Evolutionary conservation across 176 grass and related monocot species (phyloP).

Genomic region (Hyparrhenia diplandra): DNA sequence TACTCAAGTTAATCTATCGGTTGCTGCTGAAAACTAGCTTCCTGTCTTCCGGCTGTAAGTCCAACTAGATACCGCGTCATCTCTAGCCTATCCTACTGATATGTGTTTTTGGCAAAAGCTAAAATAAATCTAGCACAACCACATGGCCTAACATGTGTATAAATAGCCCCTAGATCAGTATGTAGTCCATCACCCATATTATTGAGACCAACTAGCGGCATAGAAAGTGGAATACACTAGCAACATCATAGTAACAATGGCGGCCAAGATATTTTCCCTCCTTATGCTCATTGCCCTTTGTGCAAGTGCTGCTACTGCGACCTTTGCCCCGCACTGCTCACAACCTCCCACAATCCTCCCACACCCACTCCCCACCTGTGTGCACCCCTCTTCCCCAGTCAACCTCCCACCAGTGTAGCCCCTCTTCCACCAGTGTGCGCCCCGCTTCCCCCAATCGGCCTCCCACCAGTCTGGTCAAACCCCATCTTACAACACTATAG

Average conservation of each 20-base stretch:
- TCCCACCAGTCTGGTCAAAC: too few species aligned
- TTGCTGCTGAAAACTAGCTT: fast-evolving
- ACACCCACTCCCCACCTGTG: neutral
- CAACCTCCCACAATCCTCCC: too few species aligned
- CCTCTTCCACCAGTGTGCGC: too few species aligned
- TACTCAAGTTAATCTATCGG: too few species aligned
- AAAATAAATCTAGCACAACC: neutral
- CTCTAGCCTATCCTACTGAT: too few species aligned
- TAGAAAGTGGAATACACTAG: too few species aligned
- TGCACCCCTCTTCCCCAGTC: too few species aligned
- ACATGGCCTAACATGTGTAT: neutral
- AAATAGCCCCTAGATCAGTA: neutral
- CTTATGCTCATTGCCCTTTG: neutral
- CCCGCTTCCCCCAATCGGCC: too few species aligned
- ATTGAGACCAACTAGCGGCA: neutral
- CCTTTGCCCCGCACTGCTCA: neutral
- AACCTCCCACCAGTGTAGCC: neutral
- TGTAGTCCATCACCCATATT: neutral
- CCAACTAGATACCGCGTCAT: neutral
- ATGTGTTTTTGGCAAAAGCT: fast-evolving
- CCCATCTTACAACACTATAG: neutral
- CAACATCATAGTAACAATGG: neutral
- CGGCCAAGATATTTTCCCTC: neutral
- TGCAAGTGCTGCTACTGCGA: neutral
- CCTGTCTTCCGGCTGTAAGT: too few species aligned